A percentile compares a stretch with the other conserved stretches of the same genome.
Evolutionary conservation across 305 asterid genomes (phyloP).

Genomic region (Salvia sclarea): DNA sequence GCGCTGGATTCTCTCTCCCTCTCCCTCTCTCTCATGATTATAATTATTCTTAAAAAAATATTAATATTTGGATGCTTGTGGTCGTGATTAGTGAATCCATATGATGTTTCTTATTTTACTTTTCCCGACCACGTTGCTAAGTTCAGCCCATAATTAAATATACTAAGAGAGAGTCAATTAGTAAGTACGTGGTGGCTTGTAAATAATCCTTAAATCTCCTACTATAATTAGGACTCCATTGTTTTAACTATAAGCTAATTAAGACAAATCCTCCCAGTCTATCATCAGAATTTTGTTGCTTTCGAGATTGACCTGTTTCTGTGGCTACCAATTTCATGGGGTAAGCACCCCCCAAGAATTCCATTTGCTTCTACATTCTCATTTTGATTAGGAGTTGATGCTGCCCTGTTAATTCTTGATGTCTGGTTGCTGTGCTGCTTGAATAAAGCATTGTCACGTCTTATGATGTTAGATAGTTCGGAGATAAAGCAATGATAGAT

Average conservation of each 20-base stretch:
- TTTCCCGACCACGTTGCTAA: slow-evolving; percentile 20
- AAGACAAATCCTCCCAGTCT: slow-evolving; percentile 1
- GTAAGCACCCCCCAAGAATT: neutral
- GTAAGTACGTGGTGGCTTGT: neutral
- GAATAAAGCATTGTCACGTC: neutral
- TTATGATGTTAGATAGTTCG: slow-evolving; percentile 15
- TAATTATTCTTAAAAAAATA: neutral
- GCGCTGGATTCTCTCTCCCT: slow-evolving; percentile 17
- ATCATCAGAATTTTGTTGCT: slow-evolving; percentile 21
- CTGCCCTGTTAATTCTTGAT: neutral
- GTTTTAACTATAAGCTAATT: slow-evolving; percentile 1
- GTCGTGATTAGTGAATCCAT: neutral
- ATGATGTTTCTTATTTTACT: slow-evolving; percentile 18
- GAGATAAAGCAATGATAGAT: neutral
- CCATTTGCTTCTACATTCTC: neutral
- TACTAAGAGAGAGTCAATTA: neutral
- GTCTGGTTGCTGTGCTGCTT: neutral
- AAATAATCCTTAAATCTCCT: neutral
- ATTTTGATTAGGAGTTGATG: neutral
- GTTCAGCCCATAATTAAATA: slow-evolving; percentile 18
- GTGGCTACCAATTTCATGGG: slow-evolving; percentile 20
- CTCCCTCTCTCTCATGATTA: slow-evolving; percentile 18
- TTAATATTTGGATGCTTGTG: slow-evolving; percentile 9
- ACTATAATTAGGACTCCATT: slow-evolving; percentile 28
- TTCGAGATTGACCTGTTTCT: slow-evolving; percentile 10